Evolutionary conservation across 2,329 filamentous ascomycete species (phyloP), one percentile per base, ranked within the genome.

Genomic region (Davidsoniella neocaledoniae): DNA sequence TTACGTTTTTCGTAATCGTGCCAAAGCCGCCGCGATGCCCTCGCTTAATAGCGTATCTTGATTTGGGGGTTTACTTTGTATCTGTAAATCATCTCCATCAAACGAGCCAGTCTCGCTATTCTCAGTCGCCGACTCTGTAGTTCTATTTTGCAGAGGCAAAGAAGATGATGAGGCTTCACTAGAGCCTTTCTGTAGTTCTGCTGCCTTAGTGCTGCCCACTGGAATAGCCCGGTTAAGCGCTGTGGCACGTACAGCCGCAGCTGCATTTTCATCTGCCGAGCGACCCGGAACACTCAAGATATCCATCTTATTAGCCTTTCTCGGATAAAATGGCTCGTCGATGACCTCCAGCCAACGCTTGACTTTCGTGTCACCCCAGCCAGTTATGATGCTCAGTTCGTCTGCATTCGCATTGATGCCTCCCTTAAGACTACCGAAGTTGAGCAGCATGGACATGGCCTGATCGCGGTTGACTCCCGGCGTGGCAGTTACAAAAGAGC

Each of bases 281-380:
- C 39, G 48, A 10, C 48, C 42, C 8, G 48, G 48, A 7, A 43
- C 48, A 26, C 43, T 48, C 25, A 53, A 40, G 6, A 57, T 45
- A 26, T 56, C 60, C 49, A 64, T 58, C 59, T 68, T 84, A n/a
- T 73, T 76, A 2, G 83, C 76, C 58, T 81, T 83, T 57, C 79
- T 77, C 4, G 82, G 77, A 52, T 86, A 70, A 58, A 96, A 95
- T 0, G 86, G 86, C 64, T 94, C 87, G 53, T 86, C 76, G 1
- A 95, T 83, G 8, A 83, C 82, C 51, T 71, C 74, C 56, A 75
- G 81, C 90, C 90, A 96, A 52, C 79, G 76, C 63, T 83, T 82
- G 19, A 95, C 86, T 65, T 98, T 98, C 67, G 86, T 87, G 64
- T 93, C 86, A 33, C 91, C 91, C 88, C 88, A 98, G 1, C 91